Percentiles rank a stretch among this genome's conserved stretches.
Conservation (phyloP, 345 rosid species). For the Euphorbia lathyris region DNA sequence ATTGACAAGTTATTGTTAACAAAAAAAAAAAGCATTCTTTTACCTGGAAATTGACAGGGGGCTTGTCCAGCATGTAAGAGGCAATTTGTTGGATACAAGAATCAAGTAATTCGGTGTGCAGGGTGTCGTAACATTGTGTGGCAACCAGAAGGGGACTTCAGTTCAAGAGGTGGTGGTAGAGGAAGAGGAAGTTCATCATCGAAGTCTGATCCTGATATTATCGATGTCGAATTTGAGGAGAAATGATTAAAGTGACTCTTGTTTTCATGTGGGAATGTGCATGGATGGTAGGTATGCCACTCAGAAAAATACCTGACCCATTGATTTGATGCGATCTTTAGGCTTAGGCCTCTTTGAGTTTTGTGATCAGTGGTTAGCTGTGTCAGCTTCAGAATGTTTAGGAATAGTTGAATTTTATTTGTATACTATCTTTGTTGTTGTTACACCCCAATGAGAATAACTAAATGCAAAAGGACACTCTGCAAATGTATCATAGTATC, state of each 20-base stretch:
- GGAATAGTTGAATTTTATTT: neutral
- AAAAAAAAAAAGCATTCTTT: neutral
- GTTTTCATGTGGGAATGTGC: neutral
- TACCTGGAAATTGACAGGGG: conserved; percentile 45
- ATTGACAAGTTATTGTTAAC: neutral
- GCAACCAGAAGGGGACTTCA: conserved; percentile 80
- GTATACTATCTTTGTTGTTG: neutral
- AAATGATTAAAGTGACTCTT: conserved; percentile 35
- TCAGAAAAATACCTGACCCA: too few species aligned
- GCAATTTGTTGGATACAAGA: conserved; percentile 82
- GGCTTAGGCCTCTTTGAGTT: neutral
- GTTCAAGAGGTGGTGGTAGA: conserved; percentile 39
- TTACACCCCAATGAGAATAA: neutral
- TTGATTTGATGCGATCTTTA: neutral
- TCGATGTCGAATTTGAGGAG: conserved; percentile 92
- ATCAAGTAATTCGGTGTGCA: conserved; percentile 64
- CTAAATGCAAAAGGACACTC: neutral
- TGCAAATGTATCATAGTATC: neutral
- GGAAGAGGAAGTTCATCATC: conserved; percentile 30
- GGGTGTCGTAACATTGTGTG: conserved; percentile 91
- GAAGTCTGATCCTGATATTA: conserved; percentile 58
- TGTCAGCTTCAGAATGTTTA: neutral
- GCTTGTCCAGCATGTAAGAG: conserved; percentile 89
- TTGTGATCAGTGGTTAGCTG: neutral
- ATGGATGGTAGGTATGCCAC: neutral